These are phyloP conservation scores for Debaryomyces hansenii DNA, from an alignment of 805 yeast species.

Conservation along the genomic window DNA sequence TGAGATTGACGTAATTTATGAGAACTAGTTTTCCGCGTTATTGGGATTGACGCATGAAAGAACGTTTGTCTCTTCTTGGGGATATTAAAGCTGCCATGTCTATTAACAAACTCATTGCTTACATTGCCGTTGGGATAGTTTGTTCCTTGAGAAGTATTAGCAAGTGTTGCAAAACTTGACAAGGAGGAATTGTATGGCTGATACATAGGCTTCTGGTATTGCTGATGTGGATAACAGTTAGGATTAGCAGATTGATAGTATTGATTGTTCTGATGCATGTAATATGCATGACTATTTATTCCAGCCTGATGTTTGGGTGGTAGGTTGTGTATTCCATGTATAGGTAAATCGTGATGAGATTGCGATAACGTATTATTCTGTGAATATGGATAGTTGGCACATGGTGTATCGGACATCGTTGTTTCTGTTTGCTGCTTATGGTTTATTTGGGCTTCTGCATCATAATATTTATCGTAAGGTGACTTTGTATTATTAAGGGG, in stretches of 20 bases:
- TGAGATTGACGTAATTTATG: conserved; percentile 18
- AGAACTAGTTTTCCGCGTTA: conserved; percentile 15
- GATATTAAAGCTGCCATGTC: background rate
- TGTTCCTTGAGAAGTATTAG: background rate
- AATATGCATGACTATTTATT: background rate
- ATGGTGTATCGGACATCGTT: background rate
- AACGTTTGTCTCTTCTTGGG: conserved; percentile 10
- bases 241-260: background rate
- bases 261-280: background rate
- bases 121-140: background rate
- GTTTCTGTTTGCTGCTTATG: background rate
- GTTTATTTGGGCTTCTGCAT: conserved; percentile 2
- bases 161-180: background rate
- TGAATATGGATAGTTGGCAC: background rate
- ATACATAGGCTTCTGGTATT: background rate
- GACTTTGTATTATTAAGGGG: background rate
- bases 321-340: background rate
- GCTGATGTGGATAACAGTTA: background rate
- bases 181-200: background rate
- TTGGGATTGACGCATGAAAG: conserved; percentile 19
- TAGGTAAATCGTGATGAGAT: background rate
- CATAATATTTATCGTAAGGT: conserved; percentile 8
- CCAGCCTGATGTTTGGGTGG: background rate
- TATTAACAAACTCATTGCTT: background rate
- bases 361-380: background rate